Evolutionary conservation across 2,329 filamentous ascomycete species (phyloP).

Genomic region (Aspergillus sp.): DNA sequence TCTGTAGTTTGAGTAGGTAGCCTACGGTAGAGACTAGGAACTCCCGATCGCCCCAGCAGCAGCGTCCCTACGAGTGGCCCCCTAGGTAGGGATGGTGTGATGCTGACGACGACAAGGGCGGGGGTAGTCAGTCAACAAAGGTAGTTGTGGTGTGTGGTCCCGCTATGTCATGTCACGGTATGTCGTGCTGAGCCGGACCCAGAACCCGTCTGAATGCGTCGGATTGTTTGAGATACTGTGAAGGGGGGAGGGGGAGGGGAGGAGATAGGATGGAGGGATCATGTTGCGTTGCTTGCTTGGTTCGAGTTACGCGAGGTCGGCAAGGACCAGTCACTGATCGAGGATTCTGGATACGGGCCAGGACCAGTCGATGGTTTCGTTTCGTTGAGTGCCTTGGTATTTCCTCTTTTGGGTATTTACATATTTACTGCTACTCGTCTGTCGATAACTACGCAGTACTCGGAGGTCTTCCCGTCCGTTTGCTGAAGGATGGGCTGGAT

Average conservation of each 20-base stretch:
- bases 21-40: background rate
- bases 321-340: too few relatives aligned
- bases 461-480: too few relatives aligned
- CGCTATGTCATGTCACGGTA: background rate
- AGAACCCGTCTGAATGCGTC: background rate
- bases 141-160: background rate
- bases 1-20: background rate
- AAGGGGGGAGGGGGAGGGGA: background rate
- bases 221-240: background rate
- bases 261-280: background rate
- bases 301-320: too few relatives aligned
- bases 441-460: too few relatives aligned
- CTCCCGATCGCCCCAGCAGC: background rate
- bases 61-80: background rate
- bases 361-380: background rate
- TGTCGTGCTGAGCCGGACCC: too few relatives aligned
- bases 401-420: background rate
- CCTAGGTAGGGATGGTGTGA: background rate
- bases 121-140: background rate
- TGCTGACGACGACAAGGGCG: constrained; percentile 1
- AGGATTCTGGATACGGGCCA: background rate
- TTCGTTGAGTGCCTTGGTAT: background rate
- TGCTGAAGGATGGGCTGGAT: background rate
- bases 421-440: background rate
- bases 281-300: background rate